Percentiles rank a stretch among this genome's conserved stretches.
Conservation (phyloP, 495 filamentous ascomycete genomes). For the Pseudomonodictys pantanalensis region DNA sequence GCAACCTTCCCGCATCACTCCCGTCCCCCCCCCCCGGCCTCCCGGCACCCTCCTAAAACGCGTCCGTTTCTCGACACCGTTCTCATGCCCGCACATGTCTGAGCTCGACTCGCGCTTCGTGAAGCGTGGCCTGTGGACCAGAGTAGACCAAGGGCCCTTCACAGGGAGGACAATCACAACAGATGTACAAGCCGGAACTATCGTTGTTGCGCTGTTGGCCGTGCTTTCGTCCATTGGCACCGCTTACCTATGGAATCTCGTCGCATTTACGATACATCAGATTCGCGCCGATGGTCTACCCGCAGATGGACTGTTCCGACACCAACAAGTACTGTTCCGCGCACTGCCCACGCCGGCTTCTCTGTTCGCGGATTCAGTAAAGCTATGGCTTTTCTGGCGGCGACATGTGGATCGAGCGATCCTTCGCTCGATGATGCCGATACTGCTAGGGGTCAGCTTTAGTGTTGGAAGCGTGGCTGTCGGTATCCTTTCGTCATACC, state of each 20-base stretch:
- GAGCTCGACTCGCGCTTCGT: constrained; percentile 3
- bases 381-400: background rate
- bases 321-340: constrained; percentile 12
- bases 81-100: no score
- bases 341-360: constrained; percentile 7
- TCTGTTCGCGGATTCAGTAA: background rate
- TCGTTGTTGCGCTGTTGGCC: constrained; percentile 1
- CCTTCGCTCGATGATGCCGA: background rate
- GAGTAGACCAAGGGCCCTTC: background rate
- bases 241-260: constrained; percentile 1
- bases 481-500: constrained; percentile 8
- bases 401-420: background rate
- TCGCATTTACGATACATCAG: constrained; percentile 7
- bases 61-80: no score
- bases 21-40: no score
- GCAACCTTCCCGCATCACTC: no score
- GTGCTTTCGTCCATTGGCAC: background rate
- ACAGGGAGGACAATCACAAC: constrained; percentile 6
- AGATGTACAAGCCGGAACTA: background rate
- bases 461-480: background rate
- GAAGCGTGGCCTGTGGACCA: background rate
- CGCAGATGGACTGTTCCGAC: constrained; percentile 5
- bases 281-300: background rate
- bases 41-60: no score
- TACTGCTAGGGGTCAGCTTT: background rate